These are phyloP conservation scores for Houttuynia cordata DNA, from an alignment of 164 flowering plant species.

Conservation along the genomic window DNA sequence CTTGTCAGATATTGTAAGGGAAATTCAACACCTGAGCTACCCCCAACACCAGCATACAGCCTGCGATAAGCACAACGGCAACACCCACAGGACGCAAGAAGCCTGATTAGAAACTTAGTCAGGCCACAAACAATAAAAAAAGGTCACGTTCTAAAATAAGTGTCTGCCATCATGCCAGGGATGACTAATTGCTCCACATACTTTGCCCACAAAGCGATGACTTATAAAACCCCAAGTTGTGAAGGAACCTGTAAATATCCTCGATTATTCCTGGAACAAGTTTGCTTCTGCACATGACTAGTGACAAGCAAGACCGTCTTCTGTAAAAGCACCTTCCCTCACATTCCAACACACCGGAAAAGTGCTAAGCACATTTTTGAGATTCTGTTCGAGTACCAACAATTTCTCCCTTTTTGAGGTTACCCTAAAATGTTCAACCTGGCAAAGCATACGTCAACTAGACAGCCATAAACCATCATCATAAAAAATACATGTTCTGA, in stretches of 20 bases:
- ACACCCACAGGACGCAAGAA: not conserved
- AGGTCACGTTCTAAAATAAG: not conserved
- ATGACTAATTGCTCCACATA: too few relatives aligned
- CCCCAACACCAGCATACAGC: too few relatives aligned
- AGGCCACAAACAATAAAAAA: not conserved
- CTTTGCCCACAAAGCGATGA: not conserved
- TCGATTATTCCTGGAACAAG: slow-evolving; percentile 25
- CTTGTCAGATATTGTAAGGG: not conserved
- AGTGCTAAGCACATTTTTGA: slow-evolving; percentile 26
- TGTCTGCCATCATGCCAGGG: not conserved
- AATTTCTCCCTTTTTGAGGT: slow-evolving; percentile 33
- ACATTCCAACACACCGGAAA: slow-evolving; percentile 35
- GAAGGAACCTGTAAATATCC: slow-evolving; percentile 53
- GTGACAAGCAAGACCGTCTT: slow-evolving; percentile 31
- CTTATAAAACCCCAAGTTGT: not conserved
- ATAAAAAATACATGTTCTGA: not conserved
- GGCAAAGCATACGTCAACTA: slow-evolving; percentile 6
- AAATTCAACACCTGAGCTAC: too few relatives aligned
- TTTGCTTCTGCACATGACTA: slow-evolving; percentile 36
- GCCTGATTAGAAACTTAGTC: not conserved
- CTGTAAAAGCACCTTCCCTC: slow-evolving; percentile 27
- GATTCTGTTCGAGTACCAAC: slow-evolving; percentile 31
- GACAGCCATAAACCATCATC: not conserved
- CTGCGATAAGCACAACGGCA: not conserved
- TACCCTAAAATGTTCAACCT: slow-evolving; percentile 29